A percentile compares a stretch with the other conserved stretches of the same genome.
Evolutionary conservation across 176 grass and related monocot species (phyloP).

Genomic region (Saccharum officinarum): DNA sequence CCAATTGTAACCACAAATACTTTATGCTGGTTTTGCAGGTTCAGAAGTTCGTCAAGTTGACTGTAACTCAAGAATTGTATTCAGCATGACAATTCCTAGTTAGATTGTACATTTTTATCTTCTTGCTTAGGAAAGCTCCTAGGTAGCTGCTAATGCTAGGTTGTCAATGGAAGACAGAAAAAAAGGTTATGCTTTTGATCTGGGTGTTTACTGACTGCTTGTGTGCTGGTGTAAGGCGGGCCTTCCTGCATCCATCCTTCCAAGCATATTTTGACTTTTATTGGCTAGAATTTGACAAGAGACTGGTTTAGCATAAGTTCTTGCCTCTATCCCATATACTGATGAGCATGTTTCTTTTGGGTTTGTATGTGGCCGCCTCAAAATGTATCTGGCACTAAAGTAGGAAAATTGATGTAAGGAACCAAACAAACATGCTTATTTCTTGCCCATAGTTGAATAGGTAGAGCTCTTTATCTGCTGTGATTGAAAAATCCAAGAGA

Average conservation of each 20-base stretch:
- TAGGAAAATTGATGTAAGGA: not conserved
- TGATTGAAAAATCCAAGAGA: not conserved
- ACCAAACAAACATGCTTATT: not conserved
- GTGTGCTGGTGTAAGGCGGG: not conserved
- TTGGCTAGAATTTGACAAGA: not conserved
- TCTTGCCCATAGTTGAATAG: not conserved
- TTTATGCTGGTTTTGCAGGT: constrained; percentile 40
- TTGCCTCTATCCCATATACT: not conserved
- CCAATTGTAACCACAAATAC: not conserved
- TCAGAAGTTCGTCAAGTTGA: constrained; percentile 17
- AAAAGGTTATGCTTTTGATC: not conserved
- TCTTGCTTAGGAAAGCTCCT: constrained; percentile 28
- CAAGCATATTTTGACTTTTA: not conserved
- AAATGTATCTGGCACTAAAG: not conserved
- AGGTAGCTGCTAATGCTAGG: constrained; percentile 27
- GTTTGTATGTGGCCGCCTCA: not conserved
- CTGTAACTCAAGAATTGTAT: constrained; percentile 41
- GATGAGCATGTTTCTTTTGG: not conserved
- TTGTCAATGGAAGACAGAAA: not conserved
- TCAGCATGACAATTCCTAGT: constrained; percentile 37
- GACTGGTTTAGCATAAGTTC: not conserved
- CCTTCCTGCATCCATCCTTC: not conserved
- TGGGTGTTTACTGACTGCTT: not conserved
- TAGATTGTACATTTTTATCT: constrained; percentile 37
- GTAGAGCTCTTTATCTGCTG: not conserved